phyloP scores from a whole-genome alignment of 1,139 yeast genomes.

The Wickerhamomyces sp. region DNA sequence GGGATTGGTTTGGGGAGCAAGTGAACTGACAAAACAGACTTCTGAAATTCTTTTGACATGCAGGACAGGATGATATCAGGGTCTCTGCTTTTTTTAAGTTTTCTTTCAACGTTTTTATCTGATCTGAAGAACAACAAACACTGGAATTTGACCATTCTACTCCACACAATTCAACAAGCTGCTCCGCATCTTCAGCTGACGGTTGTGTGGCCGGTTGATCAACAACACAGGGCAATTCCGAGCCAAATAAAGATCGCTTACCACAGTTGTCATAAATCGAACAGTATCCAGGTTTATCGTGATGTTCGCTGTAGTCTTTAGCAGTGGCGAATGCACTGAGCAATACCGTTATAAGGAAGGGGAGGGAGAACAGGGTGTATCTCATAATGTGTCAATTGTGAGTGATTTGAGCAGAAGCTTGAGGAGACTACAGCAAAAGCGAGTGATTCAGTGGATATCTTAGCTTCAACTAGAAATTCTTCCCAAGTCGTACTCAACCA shows the following conservation, averaged over 20 bases:
- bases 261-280: slow-evolving; percentile 54
- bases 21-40: slow-evolving; percentile 86
- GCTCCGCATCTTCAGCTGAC: slow-evolving; percentile 38
- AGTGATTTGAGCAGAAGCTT: no score
- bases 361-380: no score
- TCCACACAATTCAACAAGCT: slow-evolving; percentile 67
- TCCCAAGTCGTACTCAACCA: no score
- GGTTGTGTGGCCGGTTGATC: slow-evolving; percentile 41
- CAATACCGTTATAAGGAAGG: not conserved
- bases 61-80: slow-evolving; percentile 88
- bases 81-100: slow-evolving; percentile 74
- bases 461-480: no score
- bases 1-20: slow-evolving; percentile 81
- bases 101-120: slow-evolving; percentile 38
- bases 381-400: no score
- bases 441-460: no score
- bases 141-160: slow-evolving; percentile 43
- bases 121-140: slow-evolving; percentile 53
- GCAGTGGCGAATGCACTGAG: not conserved
- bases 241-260: slow-evolving; percentile 72
- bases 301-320: not conserved
- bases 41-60: slow-evolving; percentile 81
- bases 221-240: slow-evolving; percentile 72
- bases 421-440: no score
- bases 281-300: slow-evolving; percentile 15